phyloP scores from a whole-genome alignment of 768 basidiomycete species.

The Tricholoma sp. region DNA sequence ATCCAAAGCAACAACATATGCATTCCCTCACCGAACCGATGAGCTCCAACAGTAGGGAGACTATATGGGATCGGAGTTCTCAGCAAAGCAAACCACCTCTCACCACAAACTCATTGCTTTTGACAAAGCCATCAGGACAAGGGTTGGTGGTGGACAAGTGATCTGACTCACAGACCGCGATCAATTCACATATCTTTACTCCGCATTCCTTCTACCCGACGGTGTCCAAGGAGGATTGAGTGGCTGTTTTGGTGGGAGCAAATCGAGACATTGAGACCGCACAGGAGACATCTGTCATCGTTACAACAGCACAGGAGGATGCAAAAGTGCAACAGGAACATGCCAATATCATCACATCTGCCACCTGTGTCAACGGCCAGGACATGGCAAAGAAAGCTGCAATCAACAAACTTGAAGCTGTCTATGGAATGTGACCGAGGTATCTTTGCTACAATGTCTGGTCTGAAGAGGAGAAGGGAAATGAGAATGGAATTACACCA shows the following conservation, averaged over 20 bases:
- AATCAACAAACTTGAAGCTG: not conserved
- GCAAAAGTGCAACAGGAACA: constrained; percentile 3
- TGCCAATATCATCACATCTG: constrained; percentile 23
- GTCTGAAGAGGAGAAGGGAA: too few relatives aligned
- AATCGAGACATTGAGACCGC: not conserved
- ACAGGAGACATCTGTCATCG: constrained; percentile 13
- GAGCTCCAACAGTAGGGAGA: constrained; percentile 19
- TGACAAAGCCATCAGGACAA: not conserved
- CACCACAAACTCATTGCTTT: constrained; percentile 12
- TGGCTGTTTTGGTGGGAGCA: not conserved
- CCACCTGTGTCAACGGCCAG: too few relatives aligned
- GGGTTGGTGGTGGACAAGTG: not conserved
- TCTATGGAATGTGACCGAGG: not conserved
- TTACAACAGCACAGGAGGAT: constrained; percentile 16
- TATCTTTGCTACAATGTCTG: constrained; percentile 1
- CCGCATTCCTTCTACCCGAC: constrained; percentile 10
- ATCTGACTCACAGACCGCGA: not conserved
- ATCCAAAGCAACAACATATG: constrained; percentile 13
- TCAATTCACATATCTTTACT: constrained; percentile 4
- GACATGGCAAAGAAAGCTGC: too few relatives aligned
- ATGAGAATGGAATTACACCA: too few relatives aligned
- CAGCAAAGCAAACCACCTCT: constrained; percentile 6
- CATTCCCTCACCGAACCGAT: constrained; percentile 17
- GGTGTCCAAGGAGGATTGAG: constrained; percentile 1
- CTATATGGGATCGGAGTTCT: constrained; percentile 18